Percentiles rank a stretch among this genome's conserved stretches.
phyloP scores from a whole-genome alignment of 192 early-diverging fungal species.

The Obelidium mucronatum region DNA sequence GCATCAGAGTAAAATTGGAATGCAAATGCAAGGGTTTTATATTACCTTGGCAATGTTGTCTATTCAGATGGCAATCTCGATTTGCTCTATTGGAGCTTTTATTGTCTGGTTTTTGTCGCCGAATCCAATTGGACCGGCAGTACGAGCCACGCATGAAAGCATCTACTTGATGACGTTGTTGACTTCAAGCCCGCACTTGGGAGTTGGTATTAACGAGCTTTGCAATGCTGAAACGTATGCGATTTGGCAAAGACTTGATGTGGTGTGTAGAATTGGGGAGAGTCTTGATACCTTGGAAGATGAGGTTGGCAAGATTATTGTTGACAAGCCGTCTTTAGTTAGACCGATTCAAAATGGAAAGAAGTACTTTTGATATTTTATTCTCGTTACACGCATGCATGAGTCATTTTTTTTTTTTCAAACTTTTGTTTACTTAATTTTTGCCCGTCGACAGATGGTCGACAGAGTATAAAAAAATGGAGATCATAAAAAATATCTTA shows the following conservation, averaged over 20 bases:
- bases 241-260: conserved; percentile 33
- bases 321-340: conserved; percentile 25
- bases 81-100: conserved; percentile 9
- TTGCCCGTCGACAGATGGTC: too few relatives aligned
- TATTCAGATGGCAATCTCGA: conserved; percentile 8
- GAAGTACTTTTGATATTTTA: conserved; percentile 4
- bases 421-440: too few relatives aligned
- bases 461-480: too few relatives aligned
- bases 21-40: conserved; percentile 7
- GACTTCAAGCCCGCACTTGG: conserved; percentile 7
- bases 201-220: conserved; percentile 15
- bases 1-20: not conserved
- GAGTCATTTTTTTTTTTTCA: too few relatives aligned
- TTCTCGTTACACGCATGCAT: too few relatives aligned
- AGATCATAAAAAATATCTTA: too few relatives aligned
- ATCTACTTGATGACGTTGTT: conserved; percentile 35
- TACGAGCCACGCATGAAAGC: conserved; percentile 21
- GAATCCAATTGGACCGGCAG: conserved; percentile 22
- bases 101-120: conserved; percentile 6
- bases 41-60: not conserved
- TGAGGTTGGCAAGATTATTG: conserved; percentile 24
- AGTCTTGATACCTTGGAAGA: conserved; percentile 20
- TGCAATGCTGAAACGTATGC: conserved; percentile 33
- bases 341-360: not conserved
- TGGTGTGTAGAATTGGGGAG: conserved; percentile 24